Percentiles rank a stretch among this genome's conserved stretches.
Conservation (phyloP, 768 basidiomycete species). For the Serendipita sp. region DNA sequence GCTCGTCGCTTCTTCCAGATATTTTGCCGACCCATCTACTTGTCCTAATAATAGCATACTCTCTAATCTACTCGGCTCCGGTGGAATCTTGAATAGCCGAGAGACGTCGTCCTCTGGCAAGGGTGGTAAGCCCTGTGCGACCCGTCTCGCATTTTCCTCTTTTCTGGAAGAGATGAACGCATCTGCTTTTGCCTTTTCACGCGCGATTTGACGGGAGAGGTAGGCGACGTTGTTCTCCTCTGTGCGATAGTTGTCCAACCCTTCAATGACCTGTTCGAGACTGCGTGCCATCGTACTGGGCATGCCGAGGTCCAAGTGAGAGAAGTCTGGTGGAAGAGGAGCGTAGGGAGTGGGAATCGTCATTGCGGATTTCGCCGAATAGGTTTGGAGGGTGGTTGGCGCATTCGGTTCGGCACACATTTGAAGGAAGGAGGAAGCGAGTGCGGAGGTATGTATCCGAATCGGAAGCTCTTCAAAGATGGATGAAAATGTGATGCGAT, state of each 20-base stretch:
- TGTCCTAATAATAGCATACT: slow-evolving; percentile 75
- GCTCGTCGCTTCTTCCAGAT: slow-evolving; percentile 44
- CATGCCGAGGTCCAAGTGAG: slow-evolving; percentile 54
- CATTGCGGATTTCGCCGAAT: slow-evolving; percentile 23
- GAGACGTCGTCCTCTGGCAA: slow-evolving; percentile 77
- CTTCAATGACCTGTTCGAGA: slow-evolving; percentile 72
- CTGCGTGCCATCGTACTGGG: slow-evolving; percentile 52
- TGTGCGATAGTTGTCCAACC: slow-evolving; percentile 69
- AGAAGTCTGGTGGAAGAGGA: slow-evolving; percentile 37
- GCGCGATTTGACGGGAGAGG: slow-evolving; percentile 69
- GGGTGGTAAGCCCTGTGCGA: slow-evolving; percentile 70
- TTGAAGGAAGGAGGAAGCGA: slow-evolving; percentile 65
- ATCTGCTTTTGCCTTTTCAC: slow-evolving; percentile 71
- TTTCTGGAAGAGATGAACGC: slow-evolving; percentile 67
- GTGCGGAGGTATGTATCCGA: slow-evolving; percentile 65
- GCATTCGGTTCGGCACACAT: slow-evolving; percentile 37
- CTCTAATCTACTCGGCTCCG: slow-evolving; percentile 78
- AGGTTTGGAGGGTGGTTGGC: slow-evolving; percentile 24
- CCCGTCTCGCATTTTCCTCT: slow-evolving; percentile 69
- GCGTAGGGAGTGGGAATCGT: slow-evolving; percentile 9
- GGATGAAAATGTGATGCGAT: slow-evolving; percentile 69
- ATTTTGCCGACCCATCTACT: slow-evolving; percentile 73
- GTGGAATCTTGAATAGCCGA: slow-evolving; percentile 73
- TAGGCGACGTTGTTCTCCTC: slow-evolving; percentile 90
- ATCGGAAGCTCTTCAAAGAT: slow-evolving; percentile 78